Evolutionary conservation across 176 grass and related monocot species (phyloP).

Genomic region (Ampelocalamus luodianensis): DNA sequence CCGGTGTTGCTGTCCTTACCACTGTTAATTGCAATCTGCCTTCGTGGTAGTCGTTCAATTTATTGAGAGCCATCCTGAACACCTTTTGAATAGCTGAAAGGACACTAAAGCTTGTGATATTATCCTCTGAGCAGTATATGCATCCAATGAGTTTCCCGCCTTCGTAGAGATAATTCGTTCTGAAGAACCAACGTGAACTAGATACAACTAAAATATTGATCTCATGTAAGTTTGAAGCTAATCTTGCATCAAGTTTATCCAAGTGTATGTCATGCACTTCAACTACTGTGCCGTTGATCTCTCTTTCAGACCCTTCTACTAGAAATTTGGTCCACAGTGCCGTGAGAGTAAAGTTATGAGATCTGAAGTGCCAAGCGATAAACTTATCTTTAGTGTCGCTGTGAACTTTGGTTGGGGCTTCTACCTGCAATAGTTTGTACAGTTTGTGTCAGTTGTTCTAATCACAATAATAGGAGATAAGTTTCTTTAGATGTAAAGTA

Average conservation of each 20-base stretch:
- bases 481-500: background rate
- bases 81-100: conserved; percentile 51
- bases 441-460: background rate
- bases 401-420: conserved; percentile 50
- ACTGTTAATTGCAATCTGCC: conserved; percentile 52
- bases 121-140: conserved; percentile 60
- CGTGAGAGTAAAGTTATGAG: conserved; percentile 66
- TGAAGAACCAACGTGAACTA: conserved; percentile 65
- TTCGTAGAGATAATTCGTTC: conserved; percentile 67
- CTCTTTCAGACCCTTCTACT: conserved; percentile 56
- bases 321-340: conserved; percentile 73
- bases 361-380: conserved; percentile 57
- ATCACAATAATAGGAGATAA: conserved; percentile 7
- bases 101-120: conserved; percentile 55
- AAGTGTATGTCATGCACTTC: conserved; percentile 63
- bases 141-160: conserved; percentile 61
- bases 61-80: conserved; percentile 51
- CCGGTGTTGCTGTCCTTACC: conserved; percentile 67
- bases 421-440: conserved; percentile 52
- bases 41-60: conserved; percentile 44
- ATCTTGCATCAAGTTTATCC: conserved; percentile 65
- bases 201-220: conserved; percentile 70
- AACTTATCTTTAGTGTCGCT: conserved; percentile 55
- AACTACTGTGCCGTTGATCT: conserved; percentile 58
- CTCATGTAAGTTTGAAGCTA: conserved; percentile 50